Base-by-base conservation (phyloP, 2,329 filamentous ascomycete species). In the Chrysoporthe cubensis region DNA sequence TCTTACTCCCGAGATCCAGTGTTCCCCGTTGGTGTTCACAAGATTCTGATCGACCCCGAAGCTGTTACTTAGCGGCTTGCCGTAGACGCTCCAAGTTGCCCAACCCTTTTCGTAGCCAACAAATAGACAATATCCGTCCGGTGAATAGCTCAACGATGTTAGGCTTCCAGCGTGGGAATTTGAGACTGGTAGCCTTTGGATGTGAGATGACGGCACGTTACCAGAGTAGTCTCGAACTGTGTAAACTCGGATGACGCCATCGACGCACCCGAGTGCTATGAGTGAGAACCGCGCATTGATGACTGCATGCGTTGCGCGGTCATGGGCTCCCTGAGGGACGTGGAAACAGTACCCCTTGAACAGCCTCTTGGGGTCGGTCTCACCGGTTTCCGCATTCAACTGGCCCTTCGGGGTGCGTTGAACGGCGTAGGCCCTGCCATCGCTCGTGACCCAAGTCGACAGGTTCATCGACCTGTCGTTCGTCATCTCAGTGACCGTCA, bases 71-170 rank as follows among this genome's bases (percentile, higher is more conserved):
- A 94, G 90, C 2, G 91, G 86, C 78, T 97, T 97, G 44, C 96
- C 96, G 78, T 97, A 99, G 48, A 98, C 96, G 77, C 95, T 98
- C 95, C 95, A 99, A 59, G 90, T 95, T 4, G 92, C 91, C 96
- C 96, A 99, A 0, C 96, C 96, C 68, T 90, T 89, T 74, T 96
- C 90, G 75, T 95, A 98, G 1, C 95, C 96, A 56, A 91, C 94
- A 78, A 99, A 97, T 9, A 99, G 85, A 77, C 94, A 97, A 78
- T 98, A 97, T 21, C 96, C 96, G 77, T 99, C 96, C 0, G 95
- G 94, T 1, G 96, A 97, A 81, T 97, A 99, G 69, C 82, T 88
- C 71, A 99, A 79, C 42, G 89, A 91, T 2, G 88, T 93, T 63
- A 97, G 81, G 14, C 80, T 78, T 0, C 96, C 96, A 1, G 93